Evolutionary conservation across 2,329 filamentous ascomycete genomes (phyloP).

Genomic region (Beauveria asiatica): DNA sequence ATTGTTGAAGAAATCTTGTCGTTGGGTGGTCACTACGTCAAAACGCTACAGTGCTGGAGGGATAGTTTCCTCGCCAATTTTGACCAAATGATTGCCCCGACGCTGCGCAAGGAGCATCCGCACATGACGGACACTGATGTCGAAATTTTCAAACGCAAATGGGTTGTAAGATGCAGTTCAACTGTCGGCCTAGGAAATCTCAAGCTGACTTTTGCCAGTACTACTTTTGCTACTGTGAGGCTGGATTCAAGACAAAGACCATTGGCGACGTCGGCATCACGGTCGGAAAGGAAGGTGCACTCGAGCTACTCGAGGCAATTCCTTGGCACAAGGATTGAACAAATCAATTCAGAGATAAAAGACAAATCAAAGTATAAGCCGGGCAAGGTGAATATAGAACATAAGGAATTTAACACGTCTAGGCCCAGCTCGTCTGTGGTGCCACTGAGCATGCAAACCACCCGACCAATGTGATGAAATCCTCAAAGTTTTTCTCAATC

Average conservation of each 20-base stretch:
- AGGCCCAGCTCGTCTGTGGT: background rate
- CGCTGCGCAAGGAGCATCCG: slow-evolving; percentile 48
- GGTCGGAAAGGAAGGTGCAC: slow-evolving; percentile 53
- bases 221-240: slow-evolving; percentile 69
- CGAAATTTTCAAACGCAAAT: slow-evolving; percentile 61
- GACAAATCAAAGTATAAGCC: no score
- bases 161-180: slow-evolving; percentile 43
- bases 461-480: background rate
- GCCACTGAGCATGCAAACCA: background rate
- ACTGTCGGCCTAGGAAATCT: background rate
- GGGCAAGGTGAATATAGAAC: no score
- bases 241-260: slow-evolving; percentile 63
- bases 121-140: slow-evolving; percentile 53
- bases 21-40: slow-evolving; percentile 66
- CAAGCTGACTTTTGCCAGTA: slow-evolving; percentile 35
- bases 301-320: slow-evolving; percentile 62
- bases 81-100: slow-evolving; percentile 48
- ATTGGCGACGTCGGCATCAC: slow-evolving; percentile 66
- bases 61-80: slow-evolving; percentile 59
- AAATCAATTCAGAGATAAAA: no score
- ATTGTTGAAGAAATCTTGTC: slow-evolving; percentile 61
- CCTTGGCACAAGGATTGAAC: slow-evolving; percentile 38
- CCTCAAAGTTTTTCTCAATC: background rate
- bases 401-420: background rate
- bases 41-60: slow-evolving; percentile 59